Base-by-base conservation (phyloP, 2,329 filamentous ascomycete genomes). In the Trichoderma sp. region DNA sequence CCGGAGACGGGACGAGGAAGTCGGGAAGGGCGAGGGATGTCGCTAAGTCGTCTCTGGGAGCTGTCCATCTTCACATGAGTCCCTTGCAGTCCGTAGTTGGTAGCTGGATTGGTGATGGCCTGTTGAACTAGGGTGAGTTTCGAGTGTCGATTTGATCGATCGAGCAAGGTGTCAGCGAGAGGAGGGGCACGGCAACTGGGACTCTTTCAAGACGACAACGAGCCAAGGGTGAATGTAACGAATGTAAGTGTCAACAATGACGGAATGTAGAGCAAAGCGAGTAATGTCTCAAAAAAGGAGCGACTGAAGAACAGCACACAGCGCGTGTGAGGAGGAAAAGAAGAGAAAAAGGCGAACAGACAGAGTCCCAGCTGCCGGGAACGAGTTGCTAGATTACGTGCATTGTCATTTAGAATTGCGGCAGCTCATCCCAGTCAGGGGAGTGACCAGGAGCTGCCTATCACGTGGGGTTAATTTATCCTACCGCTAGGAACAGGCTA, bases 1-100 rank as follows among this genome's bases (percentile, higher is more conserved):
- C 77, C 80, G 14, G 83, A 84, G 4, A 79, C 78, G 14, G 83
- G 79, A 18, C 82, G 79, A 35, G 84, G 81, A 14, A 86, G 81
- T 75, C 84, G 84, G 35, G 85, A 86, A 29, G 82, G 73, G 35
- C 85, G 84, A 24, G 84, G 83, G 53, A 84, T 84, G 74, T 80
- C 81, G 77, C 82, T 84, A 56, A 78, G 78, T 76, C 83, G 83
- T 81, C 89, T 81, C 75, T 80, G 69, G 3, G 80, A 79, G 45
- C 78, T 79, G 50, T 84, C 82, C 83, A 84, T 84, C 29, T 38
- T 71, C 38, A 53, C 31, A 38, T 75, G 56, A 50, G 41, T 60
- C 41, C 56, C 4, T 29, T 64, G 60, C n/a, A n/a, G 3, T 21
- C 27, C 3, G 53, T 24, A 14, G 62, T 56, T 53, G 59, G 50